These are phyloP conservation scores for Daedaleopsis sinensis DNA, from an alignment of 768 basidiomycete species.

Conservation along the genomic window DNA sequence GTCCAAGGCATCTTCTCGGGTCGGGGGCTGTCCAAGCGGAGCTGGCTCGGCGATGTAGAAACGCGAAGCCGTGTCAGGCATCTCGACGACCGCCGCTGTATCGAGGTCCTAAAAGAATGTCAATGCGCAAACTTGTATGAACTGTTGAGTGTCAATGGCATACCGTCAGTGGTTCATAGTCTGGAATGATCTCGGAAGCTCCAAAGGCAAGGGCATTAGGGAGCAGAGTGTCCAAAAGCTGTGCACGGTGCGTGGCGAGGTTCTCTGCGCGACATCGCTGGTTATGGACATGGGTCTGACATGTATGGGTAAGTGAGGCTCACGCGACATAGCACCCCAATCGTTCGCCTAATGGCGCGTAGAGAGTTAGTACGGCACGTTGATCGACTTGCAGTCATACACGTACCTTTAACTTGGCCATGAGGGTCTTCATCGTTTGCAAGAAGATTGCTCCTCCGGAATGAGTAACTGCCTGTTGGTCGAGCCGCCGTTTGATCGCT, in stretches of 20 bases:
- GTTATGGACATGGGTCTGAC: background rate
- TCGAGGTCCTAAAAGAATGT: constrained; percentile 51
- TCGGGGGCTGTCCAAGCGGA: constrained; percentile 17
- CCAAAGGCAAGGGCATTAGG: constrained; percentile 53
- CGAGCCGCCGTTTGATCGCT: constrained; percentile 47
- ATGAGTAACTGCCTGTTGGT: constrained; percentile 53
- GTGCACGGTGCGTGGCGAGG: constrained; percentile 49
- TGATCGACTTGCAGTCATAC: no score
- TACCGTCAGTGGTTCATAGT: constrained; percentile 55
- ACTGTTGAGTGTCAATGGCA: background rate
- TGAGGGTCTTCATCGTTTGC: constrained; percentile 59
- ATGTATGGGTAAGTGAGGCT: constrained; percentile 20
- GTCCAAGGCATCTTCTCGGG: constrained; percentile 31
- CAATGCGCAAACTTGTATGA: background rate
- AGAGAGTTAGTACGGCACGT: no score
- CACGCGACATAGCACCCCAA: constrained; percentile 67
- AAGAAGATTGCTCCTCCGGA: constrained; percentile 56
- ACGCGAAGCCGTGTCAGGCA: constrained; percentile 38
- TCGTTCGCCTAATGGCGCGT: constrained; percentile 63
- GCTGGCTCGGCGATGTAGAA: constrained; percentile 36
- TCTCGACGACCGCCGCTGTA: constrained; percentile 44
- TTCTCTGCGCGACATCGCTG: constrained; percentile 39
- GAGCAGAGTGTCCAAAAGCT: constrained; percentile 44
- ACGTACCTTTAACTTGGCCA: constrained; percentile 72
- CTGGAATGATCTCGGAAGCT: constrained; percentile 46